Conservation (phyloP, 2,329 filamentous ascomycete genomes). For the Ophiosphaerella narmari region DNA sequence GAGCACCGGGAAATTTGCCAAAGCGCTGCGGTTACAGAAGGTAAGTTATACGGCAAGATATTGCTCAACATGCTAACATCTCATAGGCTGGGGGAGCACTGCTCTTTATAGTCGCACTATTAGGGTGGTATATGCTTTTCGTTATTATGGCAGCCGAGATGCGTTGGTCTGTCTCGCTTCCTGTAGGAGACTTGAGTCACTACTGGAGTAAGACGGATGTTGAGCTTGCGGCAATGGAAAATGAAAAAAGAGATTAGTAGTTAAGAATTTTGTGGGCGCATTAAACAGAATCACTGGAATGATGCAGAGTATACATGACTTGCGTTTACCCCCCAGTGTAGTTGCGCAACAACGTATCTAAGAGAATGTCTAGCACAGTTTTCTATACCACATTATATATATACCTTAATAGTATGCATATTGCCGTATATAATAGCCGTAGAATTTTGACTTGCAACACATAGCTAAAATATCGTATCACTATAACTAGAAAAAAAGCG, state of each 20-base stretch:
- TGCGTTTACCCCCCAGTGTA: too few relatives aligned
- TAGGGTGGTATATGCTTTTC: slow-evolving; percentile 60
- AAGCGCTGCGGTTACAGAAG: slow-evolving; percentile 53
- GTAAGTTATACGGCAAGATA: slow-evolving; percentile 31
- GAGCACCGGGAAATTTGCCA: slow-evolving; percentile 50
- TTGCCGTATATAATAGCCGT: too few relatives aligned
- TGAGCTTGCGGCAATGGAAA: slow-evolving; percentile 29
- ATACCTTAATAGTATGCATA: too few relatives aligned
- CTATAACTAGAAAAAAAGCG: too few relatives aligned
- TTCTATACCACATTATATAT: too few relatives aligned
- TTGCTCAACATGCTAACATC: not conserved
- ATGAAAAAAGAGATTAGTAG: slow-evolving; percentile 32
- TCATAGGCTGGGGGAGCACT: slow-evolving; percentile 43
- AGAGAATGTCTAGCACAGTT: too few relatives aligned
- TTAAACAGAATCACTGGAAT: too few relatives aligned
- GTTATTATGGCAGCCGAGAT: slow-evolving; percentile 61
- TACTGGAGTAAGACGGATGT: slow-evolving; percentile 50
- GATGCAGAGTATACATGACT: too few relatives aligned
- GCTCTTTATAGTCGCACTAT: slow-evolving; percentile 52
- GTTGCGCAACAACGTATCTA: too few relatives aligned
- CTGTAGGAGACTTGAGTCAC: slow-evolving; percentile 57
- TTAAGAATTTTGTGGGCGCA: too few relatives aligned
- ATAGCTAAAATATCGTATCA: too few relatives aligned
- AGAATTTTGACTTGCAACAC: too few relatives aligned
- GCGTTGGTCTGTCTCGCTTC: slow-evolving; percentile 55